phyloP scores from a whole-genome alignment of 768 basidiomycete genomes.

The Hortiboletus flavorubellus region DNA sequence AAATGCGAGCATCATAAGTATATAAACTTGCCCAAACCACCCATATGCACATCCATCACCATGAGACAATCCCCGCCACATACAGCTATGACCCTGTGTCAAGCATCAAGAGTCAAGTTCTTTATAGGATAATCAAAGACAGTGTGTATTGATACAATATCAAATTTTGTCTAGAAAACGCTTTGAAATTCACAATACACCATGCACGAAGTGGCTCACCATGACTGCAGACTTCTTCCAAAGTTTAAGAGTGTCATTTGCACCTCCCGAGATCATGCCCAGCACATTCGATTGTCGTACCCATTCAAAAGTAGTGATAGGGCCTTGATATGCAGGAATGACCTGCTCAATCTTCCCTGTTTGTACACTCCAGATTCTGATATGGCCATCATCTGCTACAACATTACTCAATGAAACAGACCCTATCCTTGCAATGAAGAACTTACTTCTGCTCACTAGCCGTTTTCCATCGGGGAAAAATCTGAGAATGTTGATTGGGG shows the following conservation, averaged over 20 bases:
- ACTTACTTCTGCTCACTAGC: background rate
- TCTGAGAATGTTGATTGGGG: background rate
- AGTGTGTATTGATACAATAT: background rate
- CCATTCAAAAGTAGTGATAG: background rate
- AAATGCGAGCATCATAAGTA: too few species aligned
- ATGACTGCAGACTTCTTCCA: background rate
- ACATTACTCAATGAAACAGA: background rate
- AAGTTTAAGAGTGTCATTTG: too few species aligned
- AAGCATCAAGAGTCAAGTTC: background rate
- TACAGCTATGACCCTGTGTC: background rate
- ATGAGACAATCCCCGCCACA: background rate
- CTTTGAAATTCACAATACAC: too few species aligned
- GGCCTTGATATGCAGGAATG: background rate
- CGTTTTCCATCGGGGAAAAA: too few species aligned
- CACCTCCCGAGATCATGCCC: too few species aligned
- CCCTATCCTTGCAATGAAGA: background rate
- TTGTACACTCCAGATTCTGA: background rate
- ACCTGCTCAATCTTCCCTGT: background rate
- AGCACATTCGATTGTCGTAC: background rate
- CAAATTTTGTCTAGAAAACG: background rate
- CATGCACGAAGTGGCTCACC: too few species aligned
- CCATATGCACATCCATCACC: too few species aligned
- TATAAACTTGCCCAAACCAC: too few species aligned
- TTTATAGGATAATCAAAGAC: background rate
- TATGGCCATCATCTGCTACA: background rate